These are phyloP conservation scores for Hypoxylon sp. DNA, from an alignment of 2,329 filamentous ascomycete species.

Conservation along the genomic window DNA sequence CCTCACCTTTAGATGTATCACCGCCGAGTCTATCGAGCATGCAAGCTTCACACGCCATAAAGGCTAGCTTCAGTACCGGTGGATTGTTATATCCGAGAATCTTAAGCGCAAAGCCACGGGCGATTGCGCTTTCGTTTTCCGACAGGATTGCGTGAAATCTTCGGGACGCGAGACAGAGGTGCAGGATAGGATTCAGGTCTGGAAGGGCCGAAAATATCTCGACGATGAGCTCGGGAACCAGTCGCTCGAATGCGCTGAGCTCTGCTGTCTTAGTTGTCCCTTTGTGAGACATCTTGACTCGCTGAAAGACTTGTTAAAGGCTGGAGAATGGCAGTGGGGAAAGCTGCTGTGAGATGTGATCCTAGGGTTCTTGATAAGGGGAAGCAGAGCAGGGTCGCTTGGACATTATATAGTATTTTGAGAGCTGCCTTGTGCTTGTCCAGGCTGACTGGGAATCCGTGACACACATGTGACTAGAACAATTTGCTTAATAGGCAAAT, in stretches of 20 bases:
- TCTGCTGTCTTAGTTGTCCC: background rate
- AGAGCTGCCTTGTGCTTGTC: background rate
- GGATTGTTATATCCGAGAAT: slow-evolving; percentile 18
- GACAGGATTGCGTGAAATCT: background rate
- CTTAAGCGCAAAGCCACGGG: background rate
- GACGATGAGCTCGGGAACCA: slow-evolving; percentile 12
- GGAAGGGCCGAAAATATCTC: slow-evolving; percentile 12
- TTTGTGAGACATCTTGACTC: background rate
- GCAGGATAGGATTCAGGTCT: background rate
- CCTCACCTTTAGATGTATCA: too few relatives aligned
- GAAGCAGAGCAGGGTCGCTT: background rate
- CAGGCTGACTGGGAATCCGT: too few relatives aligned
- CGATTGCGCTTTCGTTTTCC: slow-evolving; percentile 8
- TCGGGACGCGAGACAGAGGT: background rate
- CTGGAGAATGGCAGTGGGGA: background rate
- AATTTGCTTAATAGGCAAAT: too few relatives aligned
- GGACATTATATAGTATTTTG: background rate
- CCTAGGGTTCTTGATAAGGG: too few relatives aligned
- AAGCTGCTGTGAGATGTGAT: background rate
- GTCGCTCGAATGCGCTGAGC: background rate
- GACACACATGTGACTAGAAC: too few relatives aligned
- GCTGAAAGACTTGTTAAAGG: background rate
- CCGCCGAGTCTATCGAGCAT: background rate
- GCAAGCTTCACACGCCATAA: slow-evolving; percentile 13
- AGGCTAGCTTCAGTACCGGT: slow-evolving; percentile 7